Evolutionary conservation across 164 flowering plant genomes (phyloP).

Genomic region (Dillenia suffruticosa): DNA sequence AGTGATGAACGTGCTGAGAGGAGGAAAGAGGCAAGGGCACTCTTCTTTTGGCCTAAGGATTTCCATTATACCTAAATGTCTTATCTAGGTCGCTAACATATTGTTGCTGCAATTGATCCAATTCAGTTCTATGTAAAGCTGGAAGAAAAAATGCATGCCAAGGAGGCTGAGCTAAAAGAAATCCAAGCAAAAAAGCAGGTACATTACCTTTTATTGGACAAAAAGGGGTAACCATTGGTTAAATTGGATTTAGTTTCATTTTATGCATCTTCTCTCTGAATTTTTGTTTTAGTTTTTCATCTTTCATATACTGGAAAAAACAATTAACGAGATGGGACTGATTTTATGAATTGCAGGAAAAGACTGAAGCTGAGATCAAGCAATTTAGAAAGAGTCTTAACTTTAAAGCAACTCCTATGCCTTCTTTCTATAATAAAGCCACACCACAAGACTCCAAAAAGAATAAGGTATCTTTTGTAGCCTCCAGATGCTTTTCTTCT

Average conservation of each 20-base stretch:
- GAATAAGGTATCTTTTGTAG: slow-evolving; percentile 40
- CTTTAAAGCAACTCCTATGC: slow-evolving; percentile 81
- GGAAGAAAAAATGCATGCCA: slow-evolving; percentile 58
- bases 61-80: no score
- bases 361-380: slow-evolving; percentile 58
- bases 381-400: slow-evolving; percentile 60
- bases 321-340: not conserved
- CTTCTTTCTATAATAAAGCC: slow-evolving; percentile 58
- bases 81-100: no score
- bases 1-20: slow-evolving; percentile 61
- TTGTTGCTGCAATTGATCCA: not conserved
- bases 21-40: slow-evolving; percentile 63
- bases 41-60: not conserved
- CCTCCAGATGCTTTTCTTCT: not conserved
- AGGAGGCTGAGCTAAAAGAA: slow-evolving; percentile 58
- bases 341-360: slow-evolving; percentile 40
- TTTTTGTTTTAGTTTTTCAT: not conserved
- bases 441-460: slow-evolving; percentile 21
- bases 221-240: no score
- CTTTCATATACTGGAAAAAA: not conserved
- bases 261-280: not conserved
- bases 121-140: slow-evolving; percentile 49
- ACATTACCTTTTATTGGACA: not conserved
- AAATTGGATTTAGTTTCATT: not conserved
- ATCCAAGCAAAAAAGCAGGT: slow-evolving; percentile 65